A percentile compares a stretch with the other conserved stretches of the same genome.
Conservation (phyloP, 495 filamentous ascomycete species). For the Aspergillus asperescens region DNA sequence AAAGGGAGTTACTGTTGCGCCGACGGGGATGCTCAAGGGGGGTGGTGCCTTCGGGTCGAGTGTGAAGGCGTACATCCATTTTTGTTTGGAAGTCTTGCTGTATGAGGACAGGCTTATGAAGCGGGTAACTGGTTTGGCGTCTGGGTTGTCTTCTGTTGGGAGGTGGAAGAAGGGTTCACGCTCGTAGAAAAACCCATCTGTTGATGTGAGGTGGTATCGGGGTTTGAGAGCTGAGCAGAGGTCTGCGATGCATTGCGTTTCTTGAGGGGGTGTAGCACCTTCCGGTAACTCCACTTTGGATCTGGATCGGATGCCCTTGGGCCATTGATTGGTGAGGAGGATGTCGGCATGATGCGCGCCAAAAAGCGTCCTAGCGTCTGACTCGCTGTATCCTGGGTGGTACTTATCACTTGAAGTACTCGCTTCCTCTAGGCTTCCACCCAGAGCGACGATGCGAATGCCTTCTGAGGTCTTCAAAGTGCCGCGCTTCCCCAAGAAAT, state of each 20-base stretch:
- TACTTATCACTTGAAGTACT: slow-evolving; percentile 56
- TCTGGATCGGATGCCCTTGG: slow-evolving; percentile 57
- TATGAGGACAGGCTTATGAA: slow-evolving; percentile 83
- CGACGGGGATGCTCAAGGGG: slow-evolving; percentile 52
- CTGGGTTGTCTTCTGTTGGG: slow-evolving; percentile 47
- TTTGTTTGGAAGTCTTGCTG: slow-evolving; percentile 66
- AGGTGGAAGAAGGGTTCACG: slow-evolving; percentile 87
- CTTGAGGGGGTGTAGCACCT: slow-evolving; percentile 33
- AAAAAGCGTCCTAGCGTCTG: slow-evolving; percentile 68
- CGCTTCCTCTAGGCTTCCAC: slow-evolving; percentile 59
- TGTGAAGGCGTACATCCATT: slow-evolving; percentile 86
- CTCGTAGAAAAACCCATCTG: slow-evolving; percentile 69
- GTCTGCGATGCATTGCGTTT: slow-evolving; percentile 59
- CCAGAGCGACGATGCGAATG: slow-evolving; percentile 74
- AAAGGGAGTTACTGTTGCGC: slow-evolving; percentile 69
- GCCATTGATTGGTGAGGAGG: slow-evolving; percentile 82
- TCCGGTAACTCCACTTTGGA: slow-evolving; percentile 52
- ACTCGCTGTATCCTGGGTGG: slow-evolving; percentile 62
- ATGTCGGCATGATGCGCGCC: slow-evolving; percentile 77
- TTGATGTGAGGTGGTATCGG: slow-evolving; percentile 78
- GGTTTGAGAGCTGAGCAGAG: slow-evolving; percentile 73
- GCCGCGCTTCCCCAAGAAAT: slow-evolving; percentile 78
- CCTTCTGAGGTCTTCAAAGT: slow-evolving; percentile 86
- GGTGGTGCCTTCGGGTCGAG: slow-evolving; percentile 59
- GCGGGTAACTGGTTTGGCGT: slow-evolving; percentile 60